Percentiles rank a stretch among this genome's conserved stretches.
phyloP scores from a whole-genome alignment of 2,329 filamentous ascomycete species.

The Aspergillus eucalypticola region DNA sequence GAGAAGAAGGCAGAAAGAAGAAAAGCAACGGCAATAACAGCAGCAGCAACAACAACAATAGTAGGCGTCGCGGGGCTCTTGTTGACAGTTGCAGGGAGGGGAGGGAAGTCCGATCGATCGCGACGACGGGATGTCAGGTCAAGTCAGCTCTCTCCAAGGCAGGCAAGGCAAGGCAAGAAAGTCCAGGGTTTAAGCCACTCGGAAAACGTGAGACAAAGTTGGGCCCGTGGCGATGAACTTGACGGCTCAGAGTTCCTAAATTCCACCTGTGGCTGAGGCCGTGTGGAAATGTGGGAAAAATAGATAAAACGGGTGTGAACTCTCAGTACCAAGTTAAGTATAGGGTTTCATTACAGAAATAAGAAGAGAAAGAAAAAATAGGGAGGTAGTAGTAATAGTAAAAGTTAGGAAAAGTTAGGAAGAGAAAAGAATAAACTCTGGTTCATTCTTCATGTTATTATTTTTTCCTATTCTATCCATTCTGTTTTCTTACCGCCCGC shows the following conservation, averaged over 20 bases:
- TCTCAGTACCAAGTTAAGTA: too few relatives aligned
- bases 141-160: neutral
- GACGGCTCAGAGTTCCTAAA: neutral
- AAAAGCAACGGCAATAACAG: neutral
- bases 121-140: slow-evolving; percentile 2
- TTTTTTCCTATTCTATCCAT: neutral
- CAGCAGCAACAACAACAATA: slow-evolving; percentile 1
- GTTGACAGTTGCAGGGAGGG: slow-evolving; percentile 22
- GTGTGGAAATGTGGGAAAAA: neutral
- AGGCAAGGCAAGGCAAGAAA: neutral
- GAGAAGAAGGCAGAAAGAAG: slow-evolving; percentile 17
- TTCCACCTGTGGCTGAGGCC: neutral
- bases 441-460: neutral
- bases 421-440: too few relatives aligned
- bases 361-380: neutral
- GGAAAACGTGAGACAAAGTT: slow-evolving; percentile 1
- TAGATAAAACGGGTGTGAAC: neutral
- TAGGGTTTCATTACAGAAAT: too few relatives aligned
- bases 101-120: slow-evolving; percentile 1
- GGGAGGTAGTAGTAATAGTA: neutral
- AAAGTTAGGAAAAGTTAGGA: too few relatives aligned
- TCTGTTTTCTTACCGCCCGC: neutral
- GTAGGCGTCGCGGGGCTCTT: slow-evolving; percentile 27
- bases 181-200: neutral
- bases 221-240: neutral